phyloP scores from a whole-genome alignment of 202 grass and related monocot species.

The Dendrocalamus latiflorus region DNA sequence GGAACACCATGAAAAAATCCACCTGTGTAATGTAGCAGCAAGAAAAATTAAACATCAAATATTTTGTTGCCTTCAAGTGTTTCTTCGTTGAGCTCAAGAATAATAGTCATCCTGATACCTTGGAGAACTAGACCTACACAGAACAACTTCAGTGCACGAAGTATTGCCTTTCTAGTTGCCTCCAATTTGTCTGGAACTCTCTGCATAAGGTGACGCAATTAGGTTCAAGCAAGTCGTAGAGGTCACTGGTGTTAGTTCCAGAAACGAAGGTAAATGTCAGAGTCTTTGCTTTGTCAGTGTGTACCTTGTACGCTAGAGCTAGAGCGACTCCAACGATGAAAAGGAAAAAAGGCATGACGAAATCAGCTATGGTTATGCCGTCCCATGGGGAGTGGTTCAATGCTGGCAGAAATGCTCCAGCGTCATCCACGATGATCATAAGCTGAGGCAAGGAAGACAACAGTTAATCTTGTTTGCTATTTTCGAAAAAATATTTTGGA shows the following conservation, averaged over 20 bases:
- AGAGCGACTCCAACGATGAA: conserved; percentile 94
- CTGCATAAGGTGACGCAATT: conserved; percentile 30
- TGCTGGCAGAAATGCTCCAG: conserved; percentile 62
- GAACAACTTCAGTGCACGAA: conserved; percentile 81
- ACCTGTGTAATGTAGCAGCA: conserved; percentile 42
- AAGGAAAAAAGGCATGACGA: conserved; percentile 98
- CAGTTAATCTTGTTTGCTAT: not conserved
- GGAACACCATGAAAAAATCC: conserved; percentile 88
- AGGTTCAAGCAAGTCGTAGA: not conserved
- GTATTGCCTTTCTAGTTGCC: conserved; percentile 72
- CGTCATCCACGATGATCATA: conserved; percentile 94
- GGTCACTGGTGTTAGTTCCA: not conserved
- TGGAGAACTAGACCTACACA: conserved; percentile 89
- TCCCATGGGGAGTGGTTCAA: conserved; percentile 94
- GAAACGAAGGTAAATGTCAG: not conserved
- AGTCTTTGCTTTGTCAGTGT: not conserved
- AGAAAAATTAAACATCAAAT: not conserved
- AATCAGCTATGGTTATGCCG: conserved; percentile 78
- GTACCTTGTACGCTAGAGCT: conserved; percentile 91
- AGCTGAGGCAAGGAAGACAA: conserved; percentile 53
- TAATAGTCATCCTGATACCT: conserved; percentile 45
- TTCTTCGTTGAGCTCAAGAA: not conserved
- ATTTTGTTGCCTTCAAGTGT: not conserved
- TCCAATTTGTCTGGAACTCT: conserved; percentile 59
- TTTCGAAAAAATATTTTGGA: not conserved